Conservation (phyloP, 768 basidiomycete genomes). For the Boletus eberwhitei region DNA sequence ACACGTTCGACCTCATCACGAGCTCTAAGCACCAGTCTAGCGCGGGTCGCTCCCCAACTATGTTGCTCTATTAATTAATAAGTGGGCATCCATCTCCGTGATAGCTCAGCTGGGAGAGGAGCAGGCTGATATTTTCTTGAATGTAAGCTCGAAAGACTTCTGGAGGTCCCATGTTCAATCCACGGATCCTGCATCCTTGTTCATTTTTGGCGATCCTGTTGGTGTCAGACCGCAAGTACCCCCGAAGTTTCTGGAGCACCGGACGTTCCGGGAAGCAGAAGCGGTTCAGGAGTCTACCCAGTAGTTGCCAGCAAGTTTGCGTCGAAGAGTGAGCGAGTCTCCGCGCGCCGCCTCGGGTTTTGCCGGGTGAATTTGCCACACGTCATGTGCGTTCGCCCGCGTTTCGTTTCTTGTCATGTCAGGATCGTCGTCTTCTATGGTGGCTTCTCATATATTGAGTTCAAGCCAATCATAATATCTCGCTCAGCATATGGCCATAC, state of each 20-base stretch:
- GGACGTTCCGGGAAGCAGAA: not conserved
- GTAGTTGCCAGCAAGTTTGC: not conserved
- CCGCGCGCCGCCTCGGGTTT: conserved; percentile 1
- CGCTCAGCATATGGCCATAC: conserved; percentile 7
- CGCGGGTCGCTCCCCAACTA: not conserved
- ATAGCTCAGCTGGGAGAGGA: too few species aligned
- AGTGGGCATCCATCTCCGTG: too few species aligned
- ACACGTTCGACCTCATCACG: too few species aligned
- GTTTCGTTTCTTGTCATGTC: conserved; percentile 16
- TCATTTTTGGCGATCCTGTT: not conserved
- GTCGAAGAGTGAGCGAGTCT: not conserved
- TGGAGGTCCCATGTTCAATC: conserved; percentile 37
- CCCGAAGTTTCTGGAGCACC: too few species aligned
- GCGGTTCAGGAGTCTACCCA: not conserved
- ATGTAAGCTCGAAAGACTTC: conserved; percentile 18
- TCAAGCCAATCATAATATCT: conserved; percentile 9
- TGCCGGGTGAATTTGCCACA: conserved; percentile 10
- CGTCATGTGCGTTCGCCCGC: conserved; percentile 9
- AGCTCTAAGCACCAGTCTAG: not conserved
- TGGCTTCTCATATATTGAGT: conserved; percentile 3
- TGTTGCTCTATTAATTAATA: not conserved
- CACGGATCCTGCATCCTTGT: conserved; percentile 34
- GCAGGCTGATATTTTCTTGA: too few species aligned
- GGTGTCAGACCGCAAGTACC: too few species aligned
- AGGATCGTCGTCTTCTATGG: conserved; percentile 24